Evolutionary conservation across 352 stramenopile genomes (phyloP), one percentile per base, ranked within the genome.

Genomic region (Globisporangium parvum): DNA sequence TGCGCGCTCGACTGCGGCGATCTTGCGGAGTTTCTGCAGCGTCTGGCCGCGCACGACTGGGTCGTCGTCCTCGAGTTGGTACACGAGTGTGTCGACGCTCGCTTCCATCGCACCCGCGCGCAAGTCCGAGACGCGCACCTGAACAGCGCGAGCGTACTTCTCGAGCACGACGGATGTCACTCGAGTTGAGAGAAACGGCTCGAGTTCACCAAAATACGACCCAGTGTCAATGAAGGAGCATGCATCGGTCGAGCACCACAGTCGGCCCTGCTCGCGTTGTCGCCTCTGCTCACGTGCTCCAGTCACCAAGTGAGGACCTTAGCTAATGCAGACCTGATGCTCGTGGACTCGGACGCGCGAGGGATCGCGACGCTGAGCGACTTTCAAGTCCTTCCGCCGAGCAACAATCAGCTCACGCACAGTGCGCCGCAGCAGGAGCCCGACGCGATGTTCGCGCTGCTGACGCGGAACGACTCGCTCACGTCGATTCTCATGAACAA

Each of bases 61-160:
- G 53, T 90, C 76, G 21, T 88, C 77, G 57, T 90, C 79, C 65
- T 90, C 81, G n/a, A 92, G 59, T 64, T 90, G 79, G 57, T 87
- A 86, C 47, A 90, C 79, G 17, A 92, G 66, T 28, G 79, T 87
- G 53, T 90, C 79, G 37, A 89, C 81, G 35, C 64, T 85, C 21
- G 56, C 63, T 47, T 80, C 73, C 69, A 82, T 86, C 28, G 9
- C 39, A 45, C 73, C 69, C 80, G 84, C 28, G 9, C 39, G 21
- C 31, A 37, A 10, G 31, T n/a, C n/a, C n/a, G n/a, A n/a, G n/a
- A 37, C 12, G 31, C 31, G 31, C 31, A 12, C 31, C 31, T 37
- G 31, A 3, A 10, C 28, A 8, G 3, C 31, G 6, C 8, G 31
- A 37, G 31, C 10, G 5, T 14, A 10, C 39, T 21, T 21, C 39